A percentile compares a stretch with the other conserved stretches of the same genome.
These are phyloP conservation scores for Trypethelium eluteriae DNA, from an alignment of 495 filamentous ascomycete genomes.

Conservation along the genomic window DNA sequence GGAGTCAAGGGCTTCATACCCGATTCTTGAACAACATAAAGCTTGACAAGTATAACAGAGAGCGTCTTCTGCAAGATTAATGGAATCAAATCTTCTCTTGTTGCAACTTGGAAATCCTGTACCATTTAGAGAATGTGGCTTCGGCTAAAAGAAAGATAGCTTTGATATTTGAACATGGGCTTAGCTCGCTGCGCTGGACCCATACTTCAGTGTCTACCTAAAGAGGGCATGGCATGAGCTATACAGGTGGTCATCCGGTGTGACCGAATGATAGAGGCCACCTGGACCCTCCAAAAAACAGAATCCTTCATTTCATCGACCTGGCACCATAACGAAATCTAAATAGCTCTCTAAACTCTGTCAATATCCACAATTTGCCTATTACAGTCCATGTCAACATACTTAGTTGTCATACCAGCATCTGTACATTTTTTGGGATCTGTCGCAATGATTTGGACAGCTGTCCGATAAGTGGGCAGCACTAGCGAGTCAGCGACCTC, in stretches of 20 bases:
- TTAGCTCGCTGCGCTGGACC: not conserved
- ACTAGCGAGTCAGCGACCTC: not conserved
- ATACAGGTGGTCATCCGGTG: not conserved
- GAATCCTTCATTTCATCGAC: constrained; percentile 1
- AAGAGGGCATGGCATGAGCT: not conserved
- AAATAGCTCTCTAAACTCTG: not conserved
- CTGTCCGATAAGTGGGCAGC: not conserved
- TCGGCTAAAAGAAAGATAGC: not conserved
- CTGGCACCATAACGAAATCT: not conserved
- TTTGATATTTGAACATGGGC: not conserved
- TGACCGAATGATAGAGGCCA: constrained; percentile 10
- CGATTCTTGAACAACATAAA: not conserved
- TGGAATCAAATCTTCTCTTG: too few species aligned
- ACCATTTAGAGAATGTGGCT: not conserved
- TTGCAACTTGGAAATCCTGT: not conserved
- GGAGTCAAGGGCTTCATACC: not conserved
- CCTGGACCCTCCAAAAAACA: not conserved
- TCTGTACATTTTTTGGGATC: not conserved
- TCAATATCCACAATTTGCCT: not conserved
- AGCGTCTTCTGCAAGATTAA: not conserved
- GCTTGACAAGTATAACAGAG: not conserved
- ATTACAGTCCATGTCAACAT: not conserved
- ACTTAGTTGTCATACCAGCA: not conserved
- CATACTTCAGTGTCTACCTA: not conserved
- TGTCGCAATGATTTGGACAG: not conserved